These are phyloP conservation scores for Calophaca sinica DNA, from an alignment of 306 rosid genomes.

Conservation along the genomic window DNA sequence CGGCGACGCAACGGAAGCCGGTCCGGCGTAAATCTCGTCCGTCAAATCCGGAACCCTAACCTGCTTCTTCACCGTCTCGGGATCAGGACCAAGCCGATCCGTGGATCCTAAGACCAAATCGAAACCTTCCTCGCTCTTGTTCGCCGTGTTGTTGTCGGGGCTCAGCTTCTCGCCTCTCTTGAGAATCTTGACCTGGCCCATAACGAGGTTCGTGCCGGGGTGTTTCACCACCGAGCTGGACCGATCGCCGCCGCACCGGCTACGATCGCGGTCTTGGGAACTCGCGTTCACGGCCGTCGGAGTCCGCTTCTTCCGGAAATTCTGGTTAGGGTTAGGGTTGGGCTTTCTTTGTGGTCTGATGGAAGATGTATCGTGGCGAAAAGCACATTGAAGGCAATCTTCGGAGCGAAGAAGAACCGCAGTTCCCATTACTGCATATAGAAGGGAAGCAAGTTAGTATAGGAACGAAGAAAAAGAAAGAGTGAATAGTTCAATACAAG, in stretches of 20 bases:
- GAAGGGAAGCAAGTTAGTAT: not conserved
- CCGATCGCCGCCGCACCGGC: conserved; percentile 29
- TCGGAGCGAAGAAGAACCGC: conserved; percentile 59
- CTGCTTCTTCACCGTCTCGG: conserved; percentile 62
- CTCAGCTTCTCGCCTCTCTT: conserved; percentile 73
- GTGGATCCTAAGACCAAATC: conserved; percentile 72
- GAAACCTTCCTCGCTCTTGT: conserved; percentile 31
- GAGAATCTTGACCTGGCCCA: conserved; percentile 86
- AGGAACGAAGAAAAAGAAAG: not conserved
- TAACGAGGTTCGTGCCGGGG: conserved; percentile 55
- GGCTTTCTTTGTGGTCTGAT: conserved; percentile 7
- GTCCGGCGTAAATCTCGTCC: conserved; percentile 61
- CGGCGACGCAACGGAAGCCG: conserved; percentile 58
- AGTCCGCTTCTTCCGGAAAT: conserved; percentile 55
- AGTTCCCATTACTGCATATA: conserved; percentile 49
- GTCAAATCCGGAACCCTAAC: conserved; percentile 55
- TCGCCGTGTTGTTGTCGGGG: not conserved
- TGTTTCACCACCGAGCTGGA: conserved; percentile 47
- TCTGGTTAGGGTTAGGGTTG: conserved; percentile 15
- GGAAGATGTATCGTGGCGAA: conserved; percentile 38
- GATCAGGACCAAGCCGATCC: conserved; percentile 82
- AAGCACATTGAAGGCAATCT: conserved; percentile 47
- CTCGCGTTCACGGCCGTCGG: conserved; percentile 28
- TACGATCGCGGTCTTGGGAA: conserved; percentile 30
- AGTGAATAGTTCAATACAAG: not conserved